A percentile compares a stretch with the other conserved stretches of the same genome.
phyloP scores from a whole-genome alignment of 176 grass and related monocot genomes.

The Eleusine indica region DNA sequence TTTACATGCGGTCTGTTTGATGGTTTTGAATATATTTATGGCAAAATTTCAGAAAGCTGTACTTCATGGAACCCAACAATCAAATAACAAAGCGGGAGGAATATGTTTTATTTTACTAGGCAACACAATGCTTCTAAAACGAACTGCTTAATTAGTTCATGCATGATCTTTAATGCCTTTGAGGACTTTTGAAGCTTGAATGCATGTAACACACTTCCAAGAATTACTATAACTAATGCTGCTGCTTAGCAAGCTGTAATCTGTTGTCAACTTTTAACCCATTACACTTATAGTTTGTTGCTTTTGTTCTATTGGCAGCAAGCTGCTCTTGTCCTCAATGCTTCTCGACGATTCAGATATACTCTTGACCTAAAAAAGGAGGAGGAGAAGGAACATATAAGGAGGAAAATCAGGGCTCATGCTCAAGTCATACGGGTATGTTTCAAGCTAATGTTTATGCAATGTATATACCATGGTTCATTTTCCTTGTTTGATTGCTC shows the following conservation, averaged over 20 bases:
- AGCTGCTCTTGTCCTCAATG: conserved; percentile 93
- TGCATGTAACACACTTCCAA: conserved; percentile 24
- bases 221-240: conserved; percentile 16
- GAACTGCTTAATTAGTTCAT: conserved; percentile 12
- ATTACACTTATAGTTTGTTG: conserved; percentile 32
- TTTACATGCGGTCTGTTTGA: neutral
- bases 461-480: neutral
- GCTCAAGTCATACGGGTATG: conserved; percentile 98
- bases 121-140: neutral
- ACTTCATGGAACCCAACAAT: neutral
- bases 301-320: conserved; percentile 58
- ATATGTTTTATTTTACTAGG: neutral
- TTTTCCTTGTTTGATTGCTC: conserved; percentile 32
- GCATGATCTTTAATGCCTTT: conserved; percentile 27
- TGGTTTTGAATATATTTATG: neutral
- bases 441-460: conserved; percentile 36
- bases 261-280: conserved; percentile 33
- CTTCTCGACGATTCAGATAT: conserved; percentile 97
- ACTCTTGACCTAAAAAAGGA: conserved; percentile 88
- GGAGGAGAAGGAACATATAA: conserved; percentile 83
- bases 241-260: conserved; percentile 17
- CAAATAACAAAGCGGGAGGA: neutral
- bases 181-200: neutral
- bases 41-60: neutral
- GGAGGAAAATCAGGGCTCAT: conserved; percentile 88